A percentile compares a stretch with the other conserved stretches of the same genome.
Evolutionary conservation across 352 stramenopile species (phyloP).

Genomic region (Pythium brassicae): DNA sequence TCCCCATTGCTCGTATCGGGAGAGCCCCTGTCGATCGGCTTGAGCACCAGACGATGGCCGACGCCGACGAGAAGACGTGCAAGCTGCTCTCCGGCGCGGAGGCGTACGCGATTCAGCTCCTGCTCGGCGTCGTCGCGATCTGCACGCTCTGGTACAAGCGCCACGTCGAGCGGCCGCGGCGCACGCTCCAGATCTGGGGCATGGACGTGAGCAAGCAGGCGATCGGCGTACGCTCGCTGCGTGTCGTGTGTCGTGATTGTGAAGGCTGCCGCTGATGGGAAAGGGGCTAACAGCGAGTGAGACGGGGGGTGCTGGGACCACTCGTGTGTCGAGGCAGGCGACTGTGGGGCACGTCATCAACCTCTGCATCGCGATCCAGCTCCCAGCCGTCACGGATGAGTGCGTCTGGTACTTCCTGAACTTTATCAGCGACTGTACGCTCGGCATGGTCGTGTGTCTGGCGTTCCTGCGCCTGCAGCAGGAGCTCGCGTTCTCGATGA

Average conservation of each 20-base stretch:
- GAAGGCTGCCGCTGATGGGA: too few relatives aligned
- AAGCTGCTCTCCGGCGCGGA: slow-evolving; percentile 62
- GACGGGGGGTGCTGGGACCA: background rate
- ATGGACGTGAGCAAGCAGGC: slow-evolving; percentile 85
- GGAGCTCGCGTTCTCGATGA: slow-evolving; percentile 67
- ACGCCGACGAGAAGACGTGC: slow-evolving; percentile 32
- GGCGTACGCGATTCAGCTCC: slow-evolving; percentile 65
- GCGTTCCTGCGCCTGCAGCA: slow-evolving; percentile 72
- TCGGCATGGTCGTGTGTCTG: slow-evolving; percentile 76
- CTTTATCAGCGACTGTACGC: slow-evolving; percentile 73
- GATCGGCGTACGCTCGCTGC: slow-evolving; percentile 54
- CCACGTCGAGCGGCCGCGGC: slow-evolving; percentile 64
- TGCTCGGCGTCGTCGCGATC: slow-evolving; percentile 61
- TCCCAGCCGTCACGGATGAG: slow-evolving; percentile 76
- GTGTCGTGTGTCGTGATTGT: too few relatives aligned
- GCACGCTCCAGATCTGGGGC: slow-evolving; percentile 68
- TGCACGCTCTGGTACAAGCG: slow-evolving; percentile 83
- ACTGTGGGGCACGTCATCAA: slow-evolving; percentile 70
- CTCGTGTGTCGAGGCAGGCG: slow-evolving; percentile 19
- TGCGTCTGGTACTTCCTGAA: slow-evolving; percentile 88
- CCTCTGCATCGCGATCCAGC: slow-evolving; percentile 56
- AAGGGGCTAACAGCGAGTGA: background rate
- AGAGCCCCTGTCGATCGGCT: too few relatives aligned
- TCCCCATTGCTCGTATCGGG: too few relatives aligned
- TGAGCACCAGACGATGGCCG: slow-evolving; percentile 1